Base-by-base conservation (phyloP, 2,329 filamentous ascomycete species). In the Colletotrichum sp. region DNA sequence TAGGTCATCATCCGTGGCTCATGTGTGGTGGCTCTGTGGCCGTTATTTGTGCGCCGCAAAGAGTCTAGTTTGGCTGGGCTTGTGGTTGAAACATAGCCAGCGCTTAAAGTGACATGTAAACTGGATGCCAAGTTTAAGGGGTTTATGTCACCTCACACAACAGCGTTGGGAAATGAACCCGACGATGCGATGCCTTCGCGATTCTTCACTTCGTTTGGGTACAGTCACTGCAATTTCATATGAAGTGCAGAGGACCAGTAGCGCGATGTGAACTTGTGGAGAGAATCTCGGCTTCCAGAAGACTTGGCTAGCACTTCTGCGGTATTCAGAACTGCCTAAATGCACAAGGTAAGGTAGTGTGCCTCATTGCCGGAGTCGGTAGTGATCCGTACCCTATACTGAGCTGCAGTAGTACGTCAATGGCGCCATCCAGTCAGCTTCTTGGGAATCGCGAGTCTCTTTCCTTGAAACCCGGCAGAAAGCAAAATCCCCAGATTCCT, bases 161-260 rank as follows among this genome's bases (percentile, higher is more conserved):
- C 22, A 48, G 39, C 28, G 12, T 1, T 9, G 12, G 56, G 16
- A 34, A 62, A 25, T 22, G 30, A 36, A 62, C 15, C 32, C 58
- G 58, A 62, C 13, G 58, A 22, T 36, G 22, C 58, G 58, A 62
- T 32, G n/a, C 9, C 12, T n/a, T 25, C 30, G 58, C 30, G 22
- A 15, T n/a, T 62, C 18, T 36, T 13, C 3, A 2, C 58, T 6
- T 1, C 58, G n/a, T 32, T 52, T 1, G 0, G 1, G 1, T n/a
- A 48, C 39, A 52, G 43, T 13, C 43, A 22, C n/a, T 52, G 43
- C 43, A 52, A 52, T 25, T 13, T 13, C 6, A 3, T 22, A 13
- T 52, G 10, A 4, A 22, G 4, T 13, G 43, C 5, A 13, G 43
- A n/a, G 43, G 12, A 52, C 22, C 43, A 13, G 22, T 5, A 22